phyloP scores from a whole-genome alignment of 1,284 basidiomycete genomes.

The Malassezia restricta region DNA sequence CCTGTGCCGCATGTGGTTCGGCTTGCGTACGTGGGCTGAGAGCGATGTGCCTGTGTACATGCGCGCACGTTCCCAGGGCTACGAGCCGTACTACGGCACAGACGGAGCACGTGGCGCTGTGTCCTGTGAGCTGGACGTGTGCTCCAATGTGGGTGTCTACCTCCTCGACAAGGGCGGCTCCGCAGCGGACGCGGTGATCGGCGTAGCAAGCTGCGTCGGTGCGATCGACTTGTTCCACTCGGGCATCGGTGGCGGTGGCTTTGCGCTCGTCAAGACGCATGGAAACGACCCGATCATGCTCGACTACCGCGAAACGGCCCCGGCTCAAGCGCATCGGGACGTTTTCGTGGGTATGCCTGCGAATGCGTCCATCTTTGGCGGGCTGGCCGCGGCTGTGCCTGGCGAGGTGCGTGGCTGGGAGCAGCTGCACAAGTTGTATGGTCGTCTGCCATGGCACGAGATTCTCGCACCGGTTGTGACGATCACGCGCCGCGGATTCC shows the following conservation, averaged over 20 bases:
- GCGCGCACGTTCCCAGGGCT: constrained; percentile 31
- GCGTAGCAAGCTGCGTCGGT: constrained; percentile 47
- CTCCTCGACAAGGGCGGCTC: constrained; percentile 47
- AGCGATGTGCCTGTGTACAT: constrained; percentile 11
- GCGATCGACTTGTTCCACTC: constrained; percentile 47
- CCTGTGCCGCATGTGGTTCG: no score
- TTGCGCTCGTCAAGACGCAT: constrained; percentile 27
- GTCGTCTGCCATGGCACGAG: constrained; percentile 39
- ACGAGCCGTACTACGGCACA: constrained; percentile 17
- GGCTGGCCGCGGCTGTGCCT: constrained; percentile 44
- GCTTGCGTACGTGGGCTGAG: neutral
- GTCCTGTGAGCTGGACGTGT: constrained; percentile 44
- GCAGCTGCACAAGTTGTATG: constrained; percentile 36
- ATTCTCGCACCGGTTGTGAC: constrained; percentile 39
- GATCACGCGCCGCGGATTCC: constrained; percentile 39
- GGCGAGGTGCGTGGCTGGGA: constrained; percentile 46
- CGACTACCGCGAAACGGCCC: constrained; percentile 49
- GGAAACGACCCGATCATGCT: constrained; percentile 40
- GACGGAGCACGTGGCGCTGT: constrained; percentile 33
- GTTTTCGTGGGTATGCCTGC: constrained; percentile 35
- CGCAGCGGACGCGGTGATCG: constrained; percentile 47
- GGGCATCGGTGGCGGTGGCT: constrained; percentile 47
- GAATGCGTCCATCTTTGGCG: constrained; percentile 25
- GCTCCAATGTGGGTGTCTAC: constrained; percentile 47
- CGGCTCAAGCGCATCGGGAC: constrained; percentile 45